phyloP scores from a whole-genome alignment of 192 early-diverging fungal species.

The Linnemannia zychae region DNA sequence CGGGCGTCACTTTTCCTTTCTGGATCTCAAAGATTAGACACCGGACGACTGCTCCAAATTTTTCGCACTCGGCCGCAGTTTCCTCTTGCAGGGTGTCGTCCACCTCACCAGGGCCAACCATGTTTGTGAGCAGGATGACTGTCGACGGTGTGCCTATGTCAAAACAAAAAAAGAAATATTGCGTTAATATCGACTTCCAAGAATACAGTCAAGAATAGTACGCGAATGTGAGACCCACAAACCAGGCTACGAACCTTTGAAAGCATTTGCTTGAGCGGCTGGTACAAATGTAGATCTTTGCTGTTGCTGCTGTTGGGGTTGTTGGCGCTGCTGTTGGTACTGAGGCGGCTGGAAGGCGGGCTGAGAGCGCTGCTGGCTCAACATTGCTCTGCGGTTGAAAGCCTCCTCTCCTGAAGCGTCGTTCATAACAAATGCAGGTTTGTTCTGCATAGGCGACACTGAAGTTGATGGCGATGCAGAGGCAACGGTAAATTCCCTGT shows the following conservation, averaged over 20 bases:
- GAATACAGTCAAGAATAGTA: not conserved
- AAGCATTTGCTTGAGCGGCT: not conserved
- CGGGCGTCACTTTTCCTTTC: conserved; percentile 63
- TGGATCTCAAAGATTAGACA: conserved; percentile 79
- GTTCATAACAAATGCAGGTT: conserved; percentile 44
- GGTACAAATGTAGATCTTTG: conserved; percentile 16
- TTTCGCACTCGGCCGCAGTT: conserved; percentile 83
- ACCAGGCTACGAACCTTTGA: conserved; percentile 6
- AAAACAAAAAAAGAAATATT: not conserved
- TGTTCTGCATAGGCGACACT: not conserved
- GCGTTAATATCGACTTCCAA: not conserved
- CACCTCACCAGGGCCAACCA: conserved; percentile 84
- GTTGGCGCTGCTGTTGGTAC: not conserved
- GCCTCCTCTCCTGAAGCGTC: conserved; percentile 79
- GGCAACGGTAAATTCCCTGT: not conserved
- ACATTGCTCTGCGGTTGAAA: conserved; percentile 68
- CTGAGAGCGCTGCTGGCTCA: conserved; percentile 52
- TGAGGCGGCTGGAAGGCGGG: not conserved
- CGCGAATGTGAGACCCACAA: too few species aligned
- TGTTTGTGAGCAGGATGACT: conserved; percentile 79
- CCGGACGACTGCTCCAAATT: conserved; percentile 79
- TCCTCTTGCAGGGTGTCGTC: conserved; percentile 81
- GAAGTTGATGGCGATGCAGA: not conserved
- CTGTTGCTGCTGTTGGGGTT: conserved; percentile 2
- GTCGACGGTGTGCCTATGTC: conserved; percentile 28